Evolutionary conservation across 78 protist genomes (phyloP), one percentile per base, ranked within the genome.

Genomic region (Dictyostelium brefeldianum): DNA sequence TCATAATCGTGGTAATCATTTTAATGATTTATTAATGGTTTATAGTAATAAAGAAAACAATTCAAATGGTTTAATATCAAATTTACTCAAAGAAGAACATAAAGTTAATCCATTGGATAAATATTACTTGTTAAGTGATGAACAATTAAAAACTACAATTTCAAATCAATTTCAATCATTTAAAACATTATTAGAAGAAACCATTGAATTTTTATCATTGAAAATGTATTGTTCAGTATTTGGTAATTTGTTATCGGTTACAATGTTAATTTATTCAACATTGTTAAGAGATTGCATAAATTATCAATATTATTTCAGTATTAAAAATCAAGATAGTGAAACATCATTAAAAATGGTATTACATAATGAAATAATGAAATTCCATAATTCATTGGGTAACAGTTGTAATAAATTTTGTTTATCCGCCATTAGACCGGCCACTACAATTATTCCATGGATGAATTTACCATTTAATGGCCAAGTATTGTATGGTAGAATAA

Each of bases 361-460:
- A 67, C 20, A 67, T 67, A 31, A 17, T 5, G 17, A 4, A 31
- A 67, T 29, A 12, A 67, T 67, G 75, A 31, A 67, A 31, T 67
- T 67, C 36, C 75, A 67, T 67, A 67, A 67, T 29, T 20, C 25
- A 15, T 15, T 67, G 17, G 75, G 75, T 1, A 31, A 67, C 6
- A 29, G 75, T 67, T 67, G 75, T 67, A 67, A 67, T 67, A 67
- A 67, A 31, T 67, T 67, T 67, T 67, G 75, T 31, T 67, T 67
- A 67, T 67, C 75, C 12, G 29, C 36, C 10, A 67, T 67, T 67
- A 67, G 75, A 67, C 75, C 75, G 0, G 75, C 75, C 10, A 67
- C 75, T 0, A 11, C 75, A 25, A 67, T 67, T 25, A 67, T 67
- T 3, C 75, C 75, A 27, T 67, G 75, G 75, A 67, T 67, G 75